Evolutionary conservation across 2,329 filamentous ascomycete species (phyloP).

Genomic region (Fusarium pseudocircinatum): DNA sequence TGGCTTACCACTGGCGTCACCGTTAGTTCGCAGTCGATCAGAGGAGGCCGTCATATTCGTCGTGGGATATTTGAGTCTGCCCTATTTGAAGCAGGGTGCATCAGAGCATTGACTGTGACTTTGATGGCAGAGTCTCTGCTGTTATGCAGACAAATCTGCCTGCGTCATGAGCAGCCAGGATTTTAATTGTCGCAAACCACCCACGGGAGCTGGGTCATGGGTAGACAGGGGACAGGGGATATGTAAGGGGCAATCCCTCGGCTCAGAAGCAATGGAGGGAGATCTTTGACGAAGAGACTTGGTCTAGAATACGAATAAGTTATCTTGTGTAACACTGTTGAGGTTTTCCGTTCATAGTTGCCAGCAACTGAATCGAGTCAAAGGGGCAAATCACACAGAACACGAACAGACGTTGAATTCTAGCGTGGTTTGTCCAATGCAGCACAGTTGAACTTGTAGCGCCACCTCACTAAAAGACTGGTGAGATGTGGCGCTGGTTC

Average conservation of each 20-base stretch:
- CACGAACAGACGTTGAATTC: neutral
- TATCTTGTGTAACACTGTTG: neutral
- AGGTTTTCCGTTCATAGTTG: neutral
- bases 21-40: slow-evolving; percentile 20
- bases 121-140: slow-evolving; percentile 8
- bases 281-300: neutral
- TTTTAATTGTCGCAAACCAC: slow-evolving; percentile 32
- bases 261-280: neutral
- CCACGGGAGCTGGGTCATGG: slow-evolving; percentile 6
- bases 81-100: neutral
- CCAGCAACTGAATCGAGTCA: slow-evolving; percentile 1
- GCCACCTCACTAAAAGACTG: slow-evolving; percentile 7
- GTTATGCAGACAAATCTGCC: slow-evolving; percentile 11
- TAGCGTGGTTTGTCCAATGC: slow-evolving; percentile 13
- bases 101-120: neutral
- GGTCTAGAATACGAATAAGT: neutral
- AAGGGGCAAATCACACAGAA: slow-evolving; percentile 25
- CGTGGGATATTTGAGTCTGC: neutral
- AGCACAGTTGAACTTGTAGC: neutral
- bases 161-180: slow-evolving; percentile 32
- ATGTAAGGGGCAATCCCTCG: neutral
- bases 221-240: slow-evolving; percentile 17
- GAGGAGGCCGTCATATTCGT: slow-evolving; percentile 29
- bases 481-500: slow-evolving; percentile 25
- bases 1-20: slow-evolving; percentile 21